Conservation (phyloP, 2,329 filamentous ascomycete genomes). For the Ceratocystis huliohia region DNA sequence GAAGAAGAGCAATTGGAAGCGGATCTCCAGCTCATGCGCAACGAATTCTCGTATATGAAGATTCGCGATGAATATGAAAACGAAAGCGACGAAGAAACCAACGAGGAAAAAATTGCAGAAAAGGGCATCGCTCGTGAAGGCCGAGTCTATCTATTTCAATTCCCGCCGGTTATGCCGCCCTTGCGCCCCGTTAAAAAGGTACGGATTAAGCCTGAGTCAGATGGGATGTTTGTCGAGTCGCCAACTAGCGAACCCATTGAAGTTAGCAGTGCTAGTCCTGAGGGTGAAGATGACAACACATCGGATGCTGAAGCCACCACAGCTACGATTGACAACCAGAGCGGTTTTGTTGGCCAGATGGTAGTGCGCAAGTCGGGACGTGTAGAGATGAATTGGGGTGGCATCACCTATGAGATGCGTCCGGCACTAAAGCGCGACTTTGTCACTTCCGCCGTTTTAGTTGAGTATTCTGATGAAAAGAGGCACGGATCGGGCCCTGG, state of each 20-base stretch:
- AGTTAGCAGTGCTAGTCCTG: conserved; percentile 22
- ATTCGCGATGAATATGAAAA: conserved; percentile 12
- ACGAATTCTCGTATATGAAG: conserved; percentile 27
- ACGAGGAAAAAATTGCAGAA: conserved; percentile 20
- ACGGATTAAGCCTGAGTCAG: conserved; percentile 20
- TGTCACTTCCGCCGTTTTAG: conserved; percentile 45
- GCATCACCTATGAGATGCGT: conserved; percentile 40
- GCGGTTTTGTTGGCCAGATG: conserved; percentile 48
- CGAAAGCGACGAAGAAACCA: conserved; percentile 20
- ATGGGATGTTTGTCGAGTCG: conserved; percentile 6
- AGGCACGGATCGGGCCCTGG: conserved; percentile 24
- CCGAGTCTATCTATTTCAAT: conserved; percentile 51
- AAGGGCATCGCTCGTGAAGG: conserved; percentile 32
- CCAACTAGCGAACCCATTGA: conserved; percentile 20
- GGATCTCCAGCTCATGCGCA: conserved; percentile 33
- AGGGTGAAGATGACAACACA: conserved; percentile 27
- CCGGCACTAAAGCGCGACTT: conserved; percentile 43
- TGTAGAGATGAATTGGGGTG: conserved; percentile 51
- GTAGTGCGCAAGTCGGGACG: conserved; percentile 49
- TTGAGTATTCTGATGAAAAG: conserved; percentile 45
- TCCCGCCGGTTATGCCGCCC: conserved; percentile 48
- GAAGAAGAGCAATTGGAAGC: conserved; percentile 28
- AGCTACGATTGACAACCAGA: conserved; percentile 34
- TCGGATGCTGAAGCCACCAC: conserved; percentile 25
- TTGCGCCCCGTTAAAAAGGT: conserved; percentile 28